Conservation (phyloP, 306 rosid species). For the Trichosanthes cucumerina region DNA sequence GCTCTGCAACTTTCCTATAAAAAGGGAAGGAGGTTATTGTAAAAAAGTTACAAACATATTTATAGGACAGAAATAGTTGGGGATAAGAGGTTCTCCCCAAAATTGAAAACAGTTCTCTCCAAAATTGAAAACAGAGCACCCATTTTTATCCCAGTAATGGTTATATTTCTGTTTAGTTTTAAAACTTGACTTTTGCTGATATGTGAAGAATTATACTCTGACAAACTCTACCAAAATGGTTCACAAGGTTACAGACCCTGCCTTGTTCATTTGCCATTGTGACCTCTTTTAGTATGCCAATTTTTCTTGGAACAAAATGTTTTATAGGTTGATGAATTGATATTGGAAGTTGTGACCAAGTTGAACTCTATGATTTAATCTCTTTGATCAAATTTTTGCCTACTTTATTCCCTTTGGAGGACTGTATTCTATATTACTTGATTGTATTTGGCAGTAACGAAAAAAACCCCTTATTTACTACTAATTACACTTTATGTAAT, state of each 20-base stretch:
- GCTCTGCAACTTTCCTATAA: background rate
- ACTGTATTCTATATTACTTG: background rate
- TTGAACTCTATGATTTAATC: too few relatives aligned
- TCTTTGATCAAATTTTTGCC: too few relatives aligned
- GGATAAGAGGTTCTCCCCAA: background rate
- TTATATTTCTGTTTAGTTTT: background rate
- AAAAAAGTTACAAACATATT: background rate
- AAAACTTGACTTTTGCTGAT: background rate
- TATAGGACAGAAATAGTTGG: background rate
- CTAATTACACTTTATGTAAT: background rate
- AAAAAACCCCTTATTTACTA: background rate
- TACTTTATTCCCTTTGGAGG: background rate
- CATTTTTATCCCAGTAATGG: background rate
- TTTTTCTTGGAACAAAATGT: too few relatives aligned
- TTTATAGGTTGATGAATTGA: too few relatives aligned
- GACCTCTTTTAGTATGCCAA: background rate
- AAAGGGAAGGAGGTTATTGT: background rate
- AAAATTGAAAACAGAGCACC: background rate
- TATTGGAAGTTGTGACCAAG: too few relatives aligned
- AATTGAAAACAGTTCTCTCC: background rate
- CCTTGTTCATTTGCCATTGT: background rate
- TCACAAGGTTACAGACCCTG: background rate
- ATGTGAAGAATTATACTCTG: background rate
- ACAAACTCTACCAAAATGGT: background rate
- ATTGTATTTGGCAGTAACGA: background rate